Evolutionary conservation across 306 rosid species (phyloP), one percentile per base, ranked within the genome.

Genomic region (Cucurbita moschata): DNA sequence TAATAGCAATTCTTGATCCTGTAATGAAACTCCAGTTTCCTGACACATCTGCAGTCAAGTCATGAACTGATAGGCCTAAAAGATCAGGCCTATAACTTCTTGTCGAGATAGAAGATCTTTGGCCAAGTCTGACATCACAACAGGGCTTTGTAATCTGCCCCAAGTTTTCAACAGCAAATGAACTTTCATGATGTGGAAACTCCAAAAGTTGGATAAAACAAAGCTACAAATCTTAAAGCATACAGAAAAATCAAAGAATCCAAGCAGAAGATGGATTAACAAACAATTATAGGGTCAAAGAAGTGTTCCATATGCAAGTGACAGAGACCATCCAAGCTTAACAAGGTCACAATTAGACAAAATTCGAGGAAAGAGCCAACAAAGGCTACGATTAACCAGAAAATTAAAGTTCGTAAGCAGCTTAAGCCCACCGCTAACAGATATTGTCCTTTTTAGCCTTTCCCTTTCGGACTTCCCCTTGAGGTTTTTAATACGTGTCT

Each of bases 21-120:
- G 89, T 85, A 44, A 77, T 61, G 87, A 90, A 94, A 85, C 92
- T 87, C 98, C 97, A 89, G 78, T 85, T 82, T 62, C 81, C 74
- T 0, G 30, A 69, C 57, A 56, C 65, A 77, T 74, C 64, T 77
- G 73, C 74, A 66, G 83, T 75, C 49, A 60, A 58, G 47, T 75
- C 61, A 54, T 71, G 54, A 76, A 61, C 70, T 74, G 6, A 75
- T 60, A n/a, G 76, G 72, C 80, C 75, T 77, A 78, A 81, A 76
- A 76, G 77, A 60, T 79, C 81, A n/a, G 85, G 76, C 71, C 50
- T 81, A 70, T 77, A 67, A 78, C 80, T 85, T 86, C 72, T 63
- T 71, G 79, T 55, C 62, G 84, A 72, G 60, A 84, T 68, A 61
- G 77, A 58, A 54, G 77, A 79, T 40, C 73, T 78, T 72, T 47